Conservation (phyloP, 495 filamentous ascomycete species). For the Terfezia boudieri region DNA sequence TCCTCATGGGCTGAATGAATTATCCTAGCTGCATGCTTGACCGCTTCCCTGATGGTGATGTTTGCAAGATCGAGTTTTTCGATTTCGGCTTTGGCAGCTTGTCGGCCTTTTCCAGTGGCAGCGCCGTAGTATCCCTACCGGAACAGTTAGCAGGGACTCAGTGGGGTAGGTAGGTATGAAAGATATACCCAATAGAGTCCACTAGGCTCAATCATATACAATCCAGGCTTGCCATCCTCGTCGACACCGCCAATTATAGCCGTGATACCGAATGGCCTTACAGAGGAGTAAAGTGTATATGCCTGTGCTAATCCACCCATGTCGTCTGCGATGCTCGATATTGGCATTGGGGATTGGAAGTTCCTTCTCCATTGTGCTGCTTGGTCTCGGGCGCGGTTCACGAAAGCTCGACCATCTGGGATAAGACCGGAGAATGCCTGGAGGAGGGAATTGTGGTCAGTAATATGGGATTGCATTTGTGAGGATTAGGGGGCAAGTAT, state of each 20-base stretch:
- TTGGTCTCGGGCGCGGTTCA: constrained; percentile 83
- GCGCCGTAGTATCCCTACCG: constrained; percentile 81
- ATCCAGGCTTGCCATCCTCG: constrained; percentile 65
- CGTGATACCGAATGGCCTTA: constrained; percentile 89
- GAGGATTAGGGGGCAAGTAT: not conserved
- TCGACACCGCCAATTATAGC: constrained; percentile 90
- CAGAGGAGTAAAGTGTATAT: constrained; percentile 88
- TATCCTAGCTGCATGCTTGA: constrained; percentile 90
- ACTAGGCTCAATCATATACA: constrained; percentile 98
- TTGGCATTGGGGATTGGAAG: constrained; percentile 82
- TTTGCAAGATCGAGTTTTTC: constrained; percentile 85
- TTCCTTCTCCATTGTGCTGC: constrained; percentile 64
- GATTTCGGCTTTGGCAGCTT: constrained; percentile 88
- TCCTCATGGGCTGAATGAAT: constrained; percentile 95
- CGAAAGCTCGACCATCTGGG: constrained; percentile 86
- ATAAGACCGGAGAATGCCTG: constrained; percentile 84
- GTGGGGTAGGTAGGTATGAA: not conserved
- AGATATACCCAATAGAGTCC: constrained; percentile 72
- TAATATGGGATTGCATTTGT: not conserved
- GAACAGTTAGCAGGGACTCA: not conserved
- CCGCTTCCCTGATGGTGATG: constrained; percentile 61
- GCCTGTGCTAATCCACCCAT: constrained; percentile 91
- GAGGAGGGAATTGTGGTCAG: not conserved
- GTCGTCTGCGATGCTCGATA: constrained; percentile 61
- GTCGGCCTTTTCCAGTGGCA: constrained; percentile 85